Percentiles rank a stretch among this genome's conserved stretches.
Conservation (phyloP, 1,284 basidiomycete species). For the Butyriboletus pseudospeciosus region DNA sequence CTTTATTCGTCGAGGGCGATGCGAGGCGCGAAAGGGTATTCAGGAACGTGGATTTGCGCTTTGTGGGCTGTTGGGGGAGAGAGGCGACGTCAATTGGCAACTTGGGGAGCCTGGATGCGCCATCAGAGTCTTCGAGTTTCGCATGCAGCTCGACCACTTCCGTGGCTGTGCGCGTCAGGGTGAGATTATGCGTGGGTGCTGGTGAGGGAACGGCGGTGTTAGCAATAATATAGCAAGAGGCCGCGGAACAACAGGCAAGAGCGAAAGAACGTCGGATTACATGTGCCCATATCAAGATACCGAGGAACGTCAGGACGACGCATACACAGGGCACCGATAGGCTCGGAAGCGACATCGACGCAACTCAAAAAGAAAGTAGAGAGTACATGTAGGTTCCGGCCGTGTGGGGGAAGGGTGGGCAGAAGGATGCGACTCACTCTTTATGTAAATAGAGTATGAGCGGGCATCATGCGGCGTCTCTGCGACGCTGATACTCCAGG, state of each 20-base stretch:
- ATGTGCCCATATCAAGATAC: conserved; percentile 11
- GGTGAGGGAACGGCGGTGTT: conserved; percentile 32
- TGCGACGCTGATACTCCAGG: conserved; percentile 72
- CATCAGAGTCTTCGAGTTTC: conserved; percentile 60
- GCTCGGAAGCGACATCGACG: conserved; percentile 26
- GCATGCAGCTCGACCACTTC: conserved; percentile 75
- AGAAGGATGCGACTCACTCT: conserved; percentile 48
- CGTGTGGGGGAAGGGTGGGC: conserved; percentile 24
- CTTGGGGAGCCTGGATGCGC: conserved; percentile 51
- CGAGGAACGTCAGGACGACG: conserved; percentile 16
- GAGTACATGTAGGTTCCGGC: conserved; percentile 18
- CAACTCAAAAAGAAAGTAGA: conserved; percentile 23
- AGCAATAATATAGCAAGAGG: conserved; percentile 20
- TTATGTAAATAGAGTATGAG: conserved; percentile 65
- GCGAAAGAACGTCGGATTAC: conserved; percentile 16
- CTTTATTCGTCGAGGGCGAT: conserved; percentile 53
- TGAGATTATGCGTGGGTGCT: conserved; percentile 86
- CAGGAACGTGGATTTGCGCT: conserved; percentile 75
- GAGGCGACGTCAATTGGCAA: conserved; percentile 56
- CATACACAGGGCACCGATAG: conserved; percentile 22
- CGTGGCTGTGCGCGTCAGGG: conserved; percentile 68
- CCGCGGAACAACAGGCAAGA: conserved; percentile 11
- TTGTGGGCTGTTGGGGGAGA: conserved; percentile 50
- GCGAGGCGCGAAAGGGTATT: conserved; percentile 76
- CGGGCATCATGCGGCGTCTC: conserved; percentile 59